phyloP scores from a whole-genome alignment of 2,329 filamentous ascomycete genomes.

The Fusarium sp. region DNA sequence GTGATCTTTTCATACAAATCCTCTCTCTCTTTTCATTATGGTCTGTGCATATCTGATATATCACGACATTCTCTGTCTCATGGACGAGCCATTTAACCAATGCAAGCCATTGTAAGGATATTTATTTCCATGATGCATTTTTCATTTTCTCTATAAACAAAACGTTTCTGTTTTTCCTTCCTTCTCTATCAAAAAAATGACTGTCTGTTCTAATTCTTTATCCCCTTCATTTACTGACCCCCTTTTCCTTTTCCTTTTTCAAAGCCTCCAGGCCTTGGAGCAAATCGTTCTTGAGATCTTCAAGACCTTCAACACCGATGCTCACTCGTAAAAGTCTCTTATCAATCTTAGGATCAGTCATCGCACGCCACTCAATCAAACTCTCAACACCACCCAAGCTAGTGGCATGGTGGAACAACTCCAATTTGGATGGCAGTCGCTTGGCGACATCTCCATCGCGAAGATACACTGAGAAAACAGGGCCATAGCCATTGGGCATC shows the following conservation, averaged over 20 bases:
- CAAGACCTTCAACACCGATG: conserved; percentile 85
- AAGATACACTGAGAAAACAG: conserved; percentile 83
- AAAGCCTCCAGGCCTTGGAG: conserved; percentile 71
- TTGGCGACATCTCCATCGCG: conserved; percentile 69
- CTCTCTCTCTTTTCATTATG: neutral
- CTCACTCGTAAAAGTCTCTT: conserved; percentile 80
- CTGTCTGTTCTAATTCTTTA: neutral
- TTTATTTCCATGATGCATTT: neutral
- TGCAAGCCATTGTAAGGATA: neutral
- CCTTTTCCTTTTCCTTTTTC: conserved; percentile 10
- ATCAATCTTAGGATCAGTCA: conserved; percentile 82
- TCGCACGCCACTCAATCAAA: conserved; percentile 93
- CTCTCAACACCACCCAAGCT: conserved; percentile 94
- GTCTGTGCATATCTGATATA: neutral
- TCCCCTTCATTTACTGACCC: neutral
- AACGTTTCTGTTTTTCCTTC: neutral
- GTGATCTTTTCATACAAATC: neutral
- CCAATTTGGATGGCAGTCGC: conserved; percentile 78
- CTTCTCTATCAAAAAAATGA: neutral
- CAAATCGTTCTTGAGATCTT: conserved; percentile 84
- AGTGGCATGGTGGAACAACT: conserved; percentile 93
- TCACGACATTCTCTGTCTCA: neutral
- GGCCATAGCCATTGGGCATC: conserved; percentile 91
- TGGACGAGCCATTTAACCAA: neutral
- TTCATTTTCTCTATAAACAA: neutral